Conservation (phyloP, 2,329 filamentous ascomycete genomes). For the Tolypocladium amazonense region DNA sequence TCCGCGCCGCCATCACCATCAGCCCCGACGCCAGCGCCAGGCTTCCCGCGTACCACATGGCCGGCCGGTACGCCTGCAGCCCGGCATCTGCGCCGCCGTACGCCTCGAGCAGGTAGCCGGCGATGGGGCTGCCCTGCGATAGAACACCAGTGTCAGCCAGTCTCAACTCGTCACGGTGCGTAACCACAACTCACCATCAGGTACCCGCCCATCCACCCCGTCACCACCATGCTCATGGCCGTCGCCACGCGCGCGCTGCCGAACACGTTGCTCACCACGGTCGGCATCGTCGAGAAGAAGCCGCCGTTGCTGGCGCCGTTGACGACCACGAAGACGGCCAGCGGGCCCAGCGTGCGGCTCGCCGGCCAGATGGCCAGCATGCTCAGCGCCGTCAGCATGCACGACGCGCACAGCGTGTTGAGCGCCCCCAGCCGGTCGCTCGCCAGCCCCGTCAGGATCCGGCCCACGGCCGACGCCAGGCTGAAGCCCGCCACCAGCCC, state of each 20-base stretch:
- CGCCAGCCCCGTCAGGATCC: conserved; percentile 41
- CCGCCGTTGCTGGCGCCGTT: conserved; percentile 52
- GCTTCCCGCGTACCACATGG: conserved; percentile 51
- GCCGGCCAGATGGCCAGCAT: conserved; percentile 53
- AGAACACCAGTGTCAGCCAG: background rate
- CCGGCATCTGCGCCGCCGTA: conserved; percentile 39
- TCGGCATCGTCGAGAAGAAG: conserved; percentile 55
- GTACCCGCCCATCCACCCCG: conserved; percentile 50
- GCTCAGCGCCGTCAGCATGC: conserved; percentile 42
- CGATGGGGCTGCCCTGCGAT: conserved; percentile 42
- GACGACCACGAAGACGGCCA: conserved; percentile 46
- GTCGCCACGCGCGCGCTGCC: conserved; percentile 42
- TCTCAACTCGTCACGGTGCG: no score
- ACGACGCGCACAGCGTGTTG: conserved; percentile 41
- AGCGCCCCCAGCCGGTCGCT: conserved; percentile 44
- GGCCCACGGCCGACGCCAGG: conserved; percentile 46
- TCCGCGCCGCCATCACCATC: conserved; percentile 29
- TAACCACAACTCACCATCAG: conserved; percentile 33
- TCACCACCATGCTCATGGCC: conserved; percentile 52
- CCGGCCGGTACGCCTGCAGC: conserved; percentile 43
- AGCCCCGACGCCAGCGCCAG: conserved; percentile 34
- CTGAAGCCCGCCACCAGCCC: conserved; percentile 51
- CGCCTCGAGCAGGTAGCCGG: conserved; percentile 46
- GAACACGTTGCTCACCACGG: conserved; percentile 49
- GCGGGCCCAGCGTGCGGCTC: conserved; percentile 39